Percentiles rank a stretch among this genome's conserved stretches.
phyloP scores from a whole-genome alignment of 331 rosid species.

The Ulmus americana region DNA sequence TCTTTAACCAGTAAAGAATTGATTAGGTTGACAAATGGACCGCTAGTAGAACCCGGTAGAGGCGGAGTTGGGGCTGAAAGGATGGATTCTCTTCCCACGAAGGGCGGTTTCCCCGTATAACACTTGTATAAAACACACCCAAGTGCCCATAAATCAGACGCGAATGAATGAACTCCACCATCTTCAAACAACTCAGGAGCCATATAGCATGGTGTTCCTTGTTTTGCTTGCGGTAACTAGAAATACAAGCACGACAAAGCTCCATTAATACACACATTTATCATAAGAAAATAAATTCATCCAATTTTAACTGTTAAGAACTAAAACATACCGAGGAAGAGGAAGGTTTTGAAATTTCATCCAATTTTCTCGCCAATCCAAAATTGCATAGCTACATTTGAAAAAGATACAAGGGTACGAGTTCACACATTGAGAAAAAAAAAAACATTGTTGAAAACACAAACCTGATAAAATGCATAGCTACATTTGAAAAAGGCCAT shows the following conservation, averaged over 20 bases:
- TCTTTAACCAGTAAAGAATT: constrained; percentile 82
- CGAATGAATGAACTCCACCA: constrained; percentile 84
- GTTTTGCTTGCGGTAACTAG: constrained; percentile 83
- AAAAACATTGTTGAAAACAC: background rate
- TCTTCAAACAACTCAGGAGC: constrained; percentile 99
- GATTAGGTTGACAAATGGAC: constrained; percentile 76
- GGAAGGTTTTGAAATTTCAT: constrained; percentile 66
- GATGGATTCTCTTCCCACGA: constrained; percentile 86
- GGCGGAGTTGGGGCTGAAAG: constrained; percentile 82
- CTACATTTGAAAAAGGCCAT: too few species aligned
- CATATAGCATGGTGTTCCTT: constrained; percentile 97
- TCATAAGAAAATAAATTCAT: background rate
- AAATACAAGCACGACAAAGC: constrained; percentile 30
- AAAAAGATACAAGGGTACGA: constrained; percentile 7
- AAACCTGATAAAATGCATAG: too few species aligned
- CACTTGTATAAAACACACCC: constrained; percentile 94
- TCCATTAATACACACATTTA: constrained; percentile 20
- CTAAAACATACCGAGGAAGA: constrained; percentile 55
- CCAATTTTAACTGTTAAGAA: background rate
- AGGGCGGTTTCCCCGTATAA: constrained; percentile 89
- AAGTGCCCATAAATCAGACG: constrained; percentile 95
- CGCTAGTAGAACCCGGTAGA: constrained; percentile 86
- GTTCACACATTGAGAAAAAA: constrained; percentile 5
- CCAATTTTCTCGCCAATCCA: constrained; percentile 84
- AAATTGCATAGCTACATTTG: constrained; percentile 86